Conservation (phyloP, 2,329 filamentous ascomycete species). For the Sclerotinia nivalis region DNA sequence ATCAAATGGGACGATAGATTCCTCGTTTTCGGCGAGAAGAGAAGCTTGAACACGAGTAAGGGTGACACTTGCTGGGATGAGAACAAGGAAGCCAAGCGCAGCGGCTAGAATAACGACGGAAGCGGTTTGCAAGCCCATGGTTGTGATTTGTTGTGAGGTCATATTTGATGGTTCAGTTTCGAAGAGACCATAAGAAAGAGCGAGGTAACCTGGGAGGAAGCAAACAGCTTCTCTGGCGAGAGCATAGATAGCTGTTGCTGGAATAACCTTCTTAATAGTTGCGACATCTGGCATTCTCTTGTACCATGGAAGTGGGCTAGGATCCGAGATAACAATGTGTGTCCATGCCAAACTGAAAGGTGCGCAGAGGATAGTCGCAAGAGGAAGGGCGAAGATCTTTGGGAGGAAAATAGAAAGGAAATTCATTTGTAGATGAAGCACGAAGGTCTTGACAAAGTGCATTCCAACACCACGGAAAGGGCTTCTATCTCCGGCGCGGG, state of each 20-base stretch:
- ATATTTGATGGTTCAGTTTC: conserved; percentile 29
- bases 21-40: conserved; percentile 76
- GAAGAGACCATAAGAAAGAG: conserved; percentile 40
- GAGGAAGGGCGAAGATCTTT: conserved; percentile 52
- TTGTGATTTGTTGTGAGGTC: conserved; percentile 38
- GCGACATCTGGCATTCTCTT: conserved; percentile 62
- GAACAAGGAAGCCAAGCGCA: conserved; percentile 59
- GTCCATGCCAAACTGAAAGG: conserved; percentile 78
- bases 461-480: conserved; percentile 68
- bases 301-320: conserved; percentile 64
- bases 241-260: conserved; percentile 66
- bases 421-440: conserved; percentile 36
- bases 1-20: conserved; percentile 88
- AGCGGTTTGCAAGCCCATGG: conserved; percentile 48
- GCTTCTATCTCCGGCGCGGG: conserved; percentile 63
- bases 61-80: conserved; percentile 75
- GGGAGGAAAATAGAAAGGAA: conserved; percentile 46
- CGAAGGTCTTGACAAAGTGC: conserved; percentile 50
- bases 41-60: conserved; percentile 84
- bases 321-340: conserved; percentile 77
- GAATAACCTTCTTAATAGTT: conserved; percentile 66
- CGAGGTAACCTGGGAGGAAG: conserved; percentile 50
- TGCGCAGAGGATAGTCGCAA: conserved; percentile 62
- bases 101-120: conserved; percentile 50
- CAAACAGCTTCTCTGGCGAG: conserved; percentile 54